Conservation (phyloP, 148 eudicot species). For the Spergularia marina region DNA sequence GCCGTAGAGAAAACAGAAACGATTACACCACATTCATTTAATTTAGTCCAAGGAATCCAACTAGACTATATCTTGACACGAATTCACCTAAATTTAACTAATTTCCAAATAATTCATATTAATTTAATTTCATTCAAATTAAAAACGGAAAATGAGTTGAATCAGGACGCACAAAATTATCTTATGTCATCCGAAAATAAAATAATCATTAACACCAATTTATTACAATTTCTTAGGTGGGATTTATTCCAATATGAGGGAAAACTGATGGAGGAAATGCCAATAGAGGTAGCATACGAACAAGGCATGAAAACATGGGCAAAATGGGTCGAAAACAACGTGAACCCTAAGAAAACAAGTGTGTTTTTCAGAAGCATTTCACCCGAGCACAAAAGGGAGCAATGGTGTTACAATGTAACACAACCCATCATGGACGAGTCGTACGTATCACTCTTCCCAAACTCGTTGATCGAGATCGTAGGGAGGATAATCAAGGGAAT, state of each 20-base stretch:
- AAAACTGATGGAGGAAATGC: slow-evolving; percentile 32
- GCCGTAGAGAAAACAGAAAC: too few species aligned
- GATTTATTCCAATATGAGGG: slow-evolving; percentile 36
- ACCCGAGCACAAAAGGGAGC: slow-evolving; percentile 36
- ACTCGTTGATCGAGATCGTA: slow-evolving; percentile 27
- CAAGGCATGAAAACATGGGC: slow-evolving; percentile 53
- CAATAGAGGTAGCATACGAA: slow-evolving; percentile 33
- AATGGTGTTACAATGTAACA: slow-evolving; percentile 48
- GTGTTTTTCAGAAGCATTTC: slow-evolving; percentile 52
- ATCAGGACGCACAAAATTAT: too few species aligned
- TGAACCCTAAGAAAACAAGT: slow-evolving; percentile 35
- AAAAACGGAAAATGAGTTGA: too few species aligned
- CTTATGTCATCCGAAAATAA: too few species aligned
- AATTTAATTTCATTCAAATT: too few species aligned
- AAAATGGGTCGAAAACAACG: slow-evolving; percentile 36
- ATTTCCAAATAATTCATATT: too few species aligned
- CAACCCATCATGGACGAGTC: slow-evolving; percentile 43
- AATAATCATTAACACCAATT: background rate
- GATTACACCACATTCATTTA: too few species aligned
- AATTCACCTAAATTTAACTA: too few species aligned
- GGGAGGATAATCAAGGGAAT: slow-evolving; percentile 28
- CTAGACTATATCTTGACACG: too few species aligned
- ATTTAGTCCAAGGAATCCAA: too few species aligned
- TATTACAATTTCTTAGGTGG: slow-evolving; percentile 38
- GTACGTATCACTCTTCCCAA: slow-evolving; percentile 17